Conservation (phyloP, 257 asterid species). For the Forsythia viridissima region DNA sequence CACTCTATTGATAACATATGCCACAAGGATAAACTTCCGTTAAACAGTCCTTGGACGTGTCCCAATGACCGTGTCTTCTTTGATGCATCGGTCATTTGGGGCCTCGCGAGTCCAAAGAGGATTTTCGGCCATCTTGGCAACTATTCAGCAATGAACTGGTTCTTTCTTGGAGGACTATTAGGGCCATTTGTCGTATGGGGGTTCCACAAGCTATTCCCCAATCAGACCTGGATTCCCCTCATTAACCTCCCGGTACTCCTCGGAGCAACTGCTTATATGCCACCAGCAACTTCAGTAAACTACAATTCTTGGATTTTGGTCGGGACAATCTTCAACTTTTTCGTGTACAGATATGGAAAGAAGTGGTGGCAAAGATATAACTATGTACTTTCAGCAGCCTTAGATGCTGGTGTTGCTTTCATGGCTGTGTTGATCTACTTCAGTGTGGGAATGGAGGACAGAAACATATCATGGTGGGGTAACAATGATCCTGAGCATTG, state of each 20-base stretch:
- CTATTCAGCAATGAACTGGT: constrained; percentile 67
- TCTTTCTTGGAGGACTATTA: constrained; percentile 53
- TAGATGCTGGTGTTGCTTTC: constrained; percentile 82
- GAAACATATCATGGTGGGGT: constrained; percentile 62
- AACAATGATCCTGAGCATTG: constrained; percentile 61
- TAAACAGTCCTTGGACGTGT: constrained; percentile 78
- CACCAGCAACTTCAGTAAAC: constrained; percentile 66
- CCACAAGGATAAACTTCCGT: constrained; percentile 13
- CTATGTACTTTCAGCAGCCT: constrained; percentile 64
- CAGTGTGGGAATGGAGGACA: constrained; percentile 44
- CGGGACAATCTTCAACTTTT: constrained; percentile 61
- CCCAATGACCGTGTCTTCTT: constrained; percentile 62
- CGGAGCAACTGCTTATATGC: constrained; percentile 68
- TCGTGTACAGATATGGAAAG: constrained; percentile 65
- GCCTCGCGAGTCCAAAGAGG: constrained; percentile 59
- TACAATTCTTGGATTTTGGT: constrained; percentile 67
- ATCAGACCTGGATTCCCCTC: constrained; percentile 56
- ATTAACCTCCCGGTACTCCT: constrained; percentile 73
- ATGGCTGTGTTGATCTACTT: constrained; percentile 70
- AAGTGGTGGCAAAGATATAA: constrained; percentile 81
- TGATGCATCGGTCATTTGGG: constrained; percentile 83
- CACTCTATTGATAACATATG: constrained; percentile 37
- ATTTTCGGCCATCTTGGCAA: constrained; percentile 62
- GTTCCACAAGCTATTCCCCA: constrained; percentile 48
- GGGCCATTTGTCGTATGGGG: constrained; percentile 66